Percentiles rank a stretch among this genome's conserved stretches.
These are phyloP conservation scores for Kondoa malvinella DNA, from an alignment of 768 basidiomycete species.

Conservation along the genomic window DNA sequence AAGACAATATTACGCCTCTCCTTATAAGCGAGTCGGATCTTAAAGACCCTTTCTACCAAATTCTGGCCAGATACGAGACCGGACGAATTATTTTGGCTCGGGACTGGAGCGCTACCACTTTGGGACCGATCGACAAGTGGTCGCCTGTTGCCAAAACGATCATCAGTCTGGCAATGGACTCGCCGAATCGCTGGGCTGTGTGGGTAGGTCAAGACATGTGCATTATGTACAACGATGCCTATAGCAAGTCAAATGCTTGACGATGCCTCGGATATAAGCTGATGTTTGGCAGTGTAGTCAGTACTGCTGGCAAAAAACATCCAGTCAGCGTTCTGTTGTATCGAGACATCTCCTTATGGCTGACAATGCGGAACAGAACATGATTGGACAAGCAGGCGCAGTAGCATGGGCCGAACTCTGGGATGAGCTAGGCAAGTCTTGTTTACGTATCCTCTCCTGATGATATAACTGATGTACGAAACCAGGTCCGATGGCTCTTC, in stretches of 20 bases:
- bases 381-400: constrained; percentile 11
- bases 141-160: constrained; percentile 12
- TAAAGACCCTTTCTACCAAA: not conserved
- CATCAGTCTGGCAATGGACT: constrained; percentile 15
- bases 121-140: constrained; percentile 16
- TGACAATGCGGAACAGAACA: no score
- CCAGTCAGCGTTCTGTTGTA: no score
- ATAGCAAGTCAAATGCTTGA: no score
- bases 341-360: no score
- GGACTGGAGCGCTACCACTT: not conserved
- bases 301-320: constrained; percentile 18
- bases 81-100: not conserved
- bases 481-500: constrained; percentile 10
- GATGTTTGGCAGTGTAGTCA: no score
- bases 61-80: not conserved
- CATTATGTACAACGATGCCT: constrained; percentile 20
- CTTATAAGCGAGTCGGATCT: no score
- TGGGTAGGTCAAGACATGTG: constrained; percentile 9
- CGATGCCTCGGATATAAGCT: no score
- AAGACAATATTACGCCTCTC: no score
- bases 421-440: constrained; percentile 21
- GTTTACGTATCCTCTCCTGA: no score
- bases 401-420: constrained; percentile 20
- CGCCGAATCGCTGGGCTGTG: constrained; percentile 17
- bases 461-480: no score